Percentiles rank a stretch among this genome's conserved stretches.
These are phyloP conservation scores for Waltergamsia citrina DNA, from an alignment of 2,329 filamentous ascomycete genomes.

Conservation along the genomic window DNA sequence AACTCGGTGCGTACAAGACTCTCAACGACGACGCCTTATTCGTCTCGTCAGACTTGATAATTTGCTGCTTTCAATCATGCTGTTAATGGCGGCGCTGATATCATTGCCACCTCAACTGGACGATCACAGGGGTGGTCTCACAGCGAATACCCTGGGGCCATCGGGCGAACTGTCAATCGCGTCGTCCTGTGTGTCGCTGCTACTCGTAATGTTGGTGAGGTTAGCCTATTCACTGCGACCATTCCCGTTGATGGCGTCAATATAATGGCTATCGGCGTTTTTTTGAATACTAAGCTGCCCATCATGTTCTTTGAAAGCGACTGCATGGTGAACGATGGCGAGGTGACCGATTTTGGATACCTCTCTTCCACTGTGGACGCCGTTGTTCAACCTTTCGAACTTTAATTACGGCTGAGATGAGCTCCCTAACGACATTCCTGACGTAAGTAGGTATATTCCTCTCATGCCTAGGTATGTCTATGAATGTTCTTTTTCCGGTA, in stretches of 20 bases:
- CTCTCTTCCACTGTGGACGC: constrained; percentile 37
- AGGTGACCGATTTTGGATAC: constrained; percentile 31
- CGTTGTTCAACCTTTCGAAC: constrained; percentile 37
- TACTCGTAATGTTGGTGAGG: constrained; percentile 37
- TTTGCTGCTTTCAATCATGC: constrained; percentile 50
- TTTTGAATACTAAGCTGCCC: constrained; percentile 35
- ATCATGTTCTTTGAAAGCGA: constrained; percentile 29
- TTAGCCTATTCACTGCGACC: constrained; percentile 38
- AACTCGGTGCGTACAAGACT: constrained; percentile 45
- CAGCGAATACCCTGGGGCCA: constrained; percentile 37
- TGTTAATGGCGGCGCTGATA: constrained; percentile 47
- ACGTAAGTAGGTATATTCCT: constrained; percentile 47
- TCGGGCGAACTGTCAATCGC: constrained; percentile 41
- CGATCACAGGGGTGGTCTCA: constrained; percentile 40
- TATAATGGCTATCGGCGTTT: constrained; percentile 38
- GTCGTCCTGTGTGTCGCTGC: constrained; percentile 43
- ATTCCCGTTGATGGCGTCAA: constrained; percentile 36
- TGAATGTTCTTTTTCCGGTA: constrained; percentile 40
- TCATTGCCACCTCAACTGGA: constrained; percentile 48
- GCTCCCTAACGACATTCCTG: constrained; percentile 41
- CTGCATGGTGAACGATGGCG: constrained; percentile 28
- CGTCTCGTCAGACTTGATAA: too few species aligned
- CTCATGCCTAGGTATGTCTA: constrained; percentile 51
- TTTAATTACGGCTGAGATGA: constrained; percentile 40
- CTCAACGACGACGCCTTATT: constrained; percentile 47